Conservation (phyloP, 129 eudicot genomes). For the Glebionis coronaria region DNA sequence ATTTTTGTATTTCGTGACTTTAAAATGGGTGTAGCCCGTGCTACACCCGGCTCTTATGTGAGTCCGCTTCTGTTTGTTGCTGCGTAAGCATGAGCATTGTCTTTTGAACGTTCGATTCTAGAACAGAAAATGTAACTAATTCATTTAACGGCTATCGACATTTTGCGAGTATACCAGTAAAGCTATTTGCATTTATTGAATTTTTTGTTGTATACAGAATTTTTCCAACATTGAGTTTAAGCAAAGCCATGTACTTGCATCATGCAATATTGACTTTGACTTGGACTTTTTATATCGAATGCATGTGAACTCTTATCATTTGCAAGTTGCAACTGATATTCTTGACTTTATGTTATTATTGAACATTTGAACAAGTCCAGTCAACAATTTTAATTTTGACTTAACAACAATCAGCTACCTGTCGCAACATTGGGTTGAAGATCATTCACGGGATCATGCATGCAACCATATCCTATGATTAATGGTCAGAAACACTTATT, state of each 20-base stretch:
- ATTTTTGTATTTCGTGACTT: no score
- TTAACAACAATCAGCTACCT: slow-evolving; percentile 6
- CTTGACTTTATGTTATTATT: slow-evolving; percentile 16
- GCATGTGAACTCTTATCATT: slow-evolving; percentile 14
- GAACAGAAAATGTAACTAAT: no score
- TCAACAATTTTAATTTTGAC: slow-evolving; percentile 15
- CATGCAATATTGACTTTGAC: slow-evolving; percentile 26
- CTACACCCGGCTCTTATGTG: no score
- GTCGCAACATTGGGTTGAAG: slow-evolving; percentile 4
- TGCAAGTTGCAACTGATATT: neutral
- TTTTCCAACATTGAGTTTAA: neutral
- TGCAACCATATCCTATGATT: slow-evolving; percentile 11
- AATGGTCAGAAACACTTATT: neutral
- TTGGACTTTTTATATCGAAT: slow-evolving; percentile 23
- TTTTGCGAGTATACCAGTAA: no score
- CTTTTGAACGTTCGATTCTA: no score
- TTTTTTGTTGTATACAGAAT: neutral
- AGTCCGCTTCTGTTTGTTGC: no score
- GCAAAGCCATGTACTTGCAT: slow-evolving; percentile 15
- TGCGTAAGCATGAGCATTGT: no score
- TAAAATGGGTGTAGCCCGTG: no score
- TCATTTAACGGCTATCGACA: no score
- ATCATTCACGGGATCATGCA: slow-evolving; percentile 4
- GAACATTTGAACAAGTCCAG: slow-evolving; percentile 9
- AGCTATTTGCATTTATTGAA: no score